A percentile compares a stretch with the other conserved stretches of the same genome.
Conservation (phyloP, 2,329 filamentous ascomycete genomes). For the Aspergillus piperis region DNA sequence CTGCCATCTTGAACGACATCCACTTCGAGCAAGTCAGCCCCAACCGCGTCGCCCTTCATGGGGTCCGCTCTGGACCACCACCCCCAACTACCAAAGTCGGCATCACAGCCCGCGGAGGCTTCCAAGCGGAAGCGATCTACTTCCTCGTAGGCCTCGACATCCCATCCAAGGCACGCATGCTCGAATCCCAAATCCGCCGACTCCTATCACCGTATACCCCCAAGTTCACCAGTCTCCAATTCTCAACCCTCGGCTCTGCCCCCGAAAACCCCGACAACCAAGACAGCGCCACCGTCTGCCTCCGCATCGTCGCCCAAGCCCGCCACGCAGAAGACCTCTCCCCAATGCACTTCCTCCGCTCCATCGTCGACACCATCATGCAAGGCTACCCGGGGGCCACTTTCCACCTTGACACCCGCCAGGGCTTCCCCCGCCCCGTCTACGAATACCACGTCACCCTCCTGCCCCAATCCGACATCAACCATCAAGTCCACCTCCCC, state of each 20-base stretch:
- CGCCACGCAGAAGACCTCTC: constrained; percentile 37
- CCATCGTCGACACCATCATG: constrained; percentile 43
- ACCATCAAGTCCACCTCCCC: constrained; percentile 31
- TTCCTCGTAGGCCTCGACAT: constrained; percentile 51
- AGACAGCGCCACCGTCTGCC: constrained; percentile 45
- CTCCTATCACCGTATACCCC: constrained; percentile 36
- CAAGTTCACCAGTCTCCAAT: constrained; percentile 34
- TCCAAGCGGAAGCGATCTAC: constrained; percentile 50
- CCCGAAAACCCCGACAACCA: constrained; percentile 41
- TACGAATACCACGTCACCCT: constrained; percentile 35
- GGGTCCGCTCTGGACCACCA: constrained; percentile 47
- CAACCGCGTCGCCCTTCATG: constrained; percentile 53
- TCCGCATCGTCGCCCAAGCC: constrained; percentile 51
- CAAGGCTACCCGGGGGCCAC: constrained; percentile 44
- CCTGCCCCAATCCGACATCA: constrained; percentile 27
- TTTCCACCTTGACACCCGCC: constrained; percentile 37
- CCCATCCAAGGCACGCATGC: constrained; percentile 49
- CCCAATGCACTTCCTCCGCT: constrained; percentile 37
- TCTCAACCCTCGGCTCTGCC: constrained; percentile 33
- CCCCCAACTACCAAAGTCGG: constrained; percentile 55
- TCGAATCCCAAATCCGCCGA: constrained; percentile 48
- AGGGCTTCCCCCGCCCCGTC: constrained; percentile 38
- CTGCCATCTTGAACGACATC: constrained; percentile 53
- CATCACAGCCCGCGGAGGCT: constrained; percentile 50
- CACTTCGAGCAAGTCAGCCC: constrained; percentile 54